Evolutionary conservation across 2,329 filamentous ascomycete species (phyloP).

Genomic region (Trichoderma sp.): DNA sequence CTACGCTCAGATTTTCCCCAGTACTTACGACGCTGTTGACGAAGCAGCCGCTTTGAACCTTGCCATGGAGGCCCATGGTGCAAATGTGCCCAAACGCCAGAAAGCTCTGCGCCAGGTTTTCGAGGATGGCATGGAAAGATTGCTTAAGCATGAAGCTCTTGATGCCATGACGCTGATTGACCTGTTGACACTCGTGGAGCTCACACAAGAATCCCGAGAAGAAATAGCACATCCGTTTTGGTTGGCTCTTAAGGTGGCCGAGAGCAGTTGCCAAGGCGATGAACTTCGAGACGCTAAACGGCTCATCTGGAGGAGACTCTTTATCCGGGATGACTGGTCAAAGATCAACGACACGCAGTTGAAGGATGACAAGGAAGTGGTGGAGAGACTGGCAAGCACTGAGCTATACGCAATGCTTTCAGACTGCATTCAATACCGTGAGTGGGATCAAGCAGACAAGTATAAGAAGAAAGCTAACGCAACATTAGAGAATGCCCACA

Average conservation of each 20-base stretch:
- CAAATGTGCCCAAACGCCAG: slow-evolving; percentile 57
- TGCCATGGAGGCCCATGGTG: slow-evolving; percentile 67
- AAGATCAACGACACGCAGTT: slow-evolving; percentile 74
- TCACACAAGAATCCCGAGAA: slow-evolving; percentile 50
- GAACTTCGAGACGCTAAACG: slow-evolving; percentile 60
- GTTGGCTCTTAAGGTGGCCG: slow-evolving; percentile 66
- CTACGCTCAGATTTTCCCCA: slow-evolving; percentile 68
- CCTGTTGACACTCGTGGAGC: slow-evolving; percentile 71
- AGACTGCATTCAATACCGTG: slow-evolving; percentile 66
- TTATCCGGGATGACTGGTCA: slow-evolving; percentile 82
- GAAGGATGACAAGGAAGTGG: slow-evolving; percentile 69
- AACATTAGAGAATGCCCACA: slow-evolving; percentile 42
- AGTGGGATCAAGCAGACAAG: slow-evolving; percentile 34
- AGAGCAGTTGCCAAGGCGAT: slow-evolving; percentile 55
- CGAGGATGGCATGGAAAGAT: slow-evolving; percentile 65
- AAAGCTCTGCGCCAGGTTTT: slow-evolving; percentile 71
- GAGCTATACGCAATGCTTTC: slow-evolving; percentile 68
- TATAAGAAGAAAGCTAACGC: slow-evolving; percentile 17
- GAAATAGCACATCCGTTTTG: slow-evolving; percentile 71
- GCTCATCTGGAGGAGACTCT: slow-evolving; percentile 84
- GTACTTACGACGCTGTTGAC: slow-evolving; percentile 74
- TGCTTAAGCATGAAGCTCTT: slow-evolving; percentile 73
- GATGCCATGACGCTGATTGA: slow-evolving; percentile 68
- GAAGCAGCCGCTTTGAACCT: slow-evolving; percentile 75
- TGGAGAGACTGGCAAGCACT: slow-evolving; percentile 63